These are phyloP conservation scores for Colletotrichum siamense DNA, from an alignment of 2,329 filamentous ascomycete species.

Conservation along the genomic window DNA sequence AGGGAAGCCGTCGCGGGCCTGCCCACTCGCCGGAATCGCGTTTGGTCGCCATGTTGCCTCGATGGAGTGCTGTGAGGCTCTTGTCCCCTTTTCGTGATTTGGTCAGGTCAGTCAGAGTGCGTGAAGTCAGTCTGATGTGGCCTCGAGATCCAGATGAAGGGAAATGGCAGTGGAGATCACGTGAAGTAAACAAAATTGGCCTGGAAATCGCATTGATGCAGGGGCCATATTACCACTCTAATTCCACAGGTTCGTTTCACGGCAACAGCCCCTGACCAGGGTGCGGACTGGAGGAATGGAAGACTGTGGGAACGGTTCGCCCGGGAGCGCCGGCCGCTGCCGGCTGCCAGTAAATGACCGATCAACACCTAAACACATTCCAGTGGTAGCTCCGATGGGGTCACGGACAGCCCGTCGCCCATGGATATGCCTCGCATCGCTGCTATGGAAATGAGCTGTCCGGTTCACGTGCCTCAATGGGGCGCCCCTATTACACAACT, in stretches of 20 bases:
- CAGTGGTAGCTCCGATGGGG: background rate
- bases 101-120: background rate
- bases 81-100: background rate
- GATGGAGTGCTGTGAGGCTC: background rate
- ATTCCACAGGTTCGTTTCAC: background rate
- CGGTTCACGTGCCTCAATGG: background rate
- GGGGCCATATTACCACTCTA: conserved; percentile 5
- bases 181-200: conserved; percentile 21
- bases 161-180: conserved; percentile 3
- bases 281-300: background rate
- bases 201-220: conserved; percentile 19
- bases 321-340: background rate
- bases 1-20: conserved; percentile 1
- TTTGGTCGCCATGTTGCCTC: conserved; percentile 10
- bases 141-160: background rate
- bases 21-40: conserved; percentile 6
- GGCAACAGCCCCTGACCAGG: conserved; percentile 4
- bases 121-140: background rate
- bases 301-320: background rate
- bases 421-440: background rate
- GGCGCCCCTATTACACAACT: background rate
- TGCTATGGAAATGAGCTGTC: background rate
- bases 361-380: background rate
- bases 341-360: background rate
- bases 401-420: background rate